phyloP scores from a whole-genome alignment of 1,139 yeast species.

The Pneumocystis oryctolagi region DNA sequence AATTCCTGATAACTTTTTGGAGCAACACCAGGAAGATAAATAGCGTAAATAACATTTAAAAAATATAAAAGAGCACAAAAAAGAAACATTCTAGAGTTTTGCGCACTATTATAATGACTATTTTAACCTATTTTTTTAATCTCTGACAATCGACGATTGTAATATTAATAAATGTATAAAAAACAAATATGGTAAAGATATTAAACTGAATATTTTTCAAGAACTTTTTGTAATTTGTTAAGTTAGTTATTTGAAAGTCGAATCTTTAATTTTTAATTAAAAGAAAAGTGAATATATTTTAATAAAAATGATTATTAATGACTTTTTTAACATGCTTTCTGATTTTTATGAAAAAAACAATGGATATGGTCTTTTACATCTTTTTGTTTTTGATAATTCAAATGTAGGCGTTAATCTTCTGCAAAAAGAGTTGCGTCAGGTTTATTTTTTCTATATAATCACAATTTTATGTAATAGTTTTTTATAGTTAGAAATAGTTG shows the following conservation, averaged over 20 bases:
- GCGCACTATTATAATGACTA: not conserved
- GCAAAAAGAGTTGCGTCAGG: not conserved
- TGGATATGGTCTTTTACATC: not conserved
- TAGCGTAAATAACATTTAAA: not conserved
- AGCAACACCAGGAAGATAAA: slow-evolving; percentile 27
- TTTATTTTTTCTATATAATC: not conserved
- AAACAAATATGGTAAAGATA: too few relatives aligned
- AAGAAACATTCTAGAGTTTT: not conserved
- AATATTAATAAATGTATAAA: too few relatives aligned
- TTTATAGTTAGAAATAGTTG: not conserved
- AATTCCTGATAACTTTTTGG: slow-evolving; percentile 72
- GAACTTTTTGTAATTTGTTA: too few relatives aligned
- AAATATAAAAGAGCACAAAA: not conserved
- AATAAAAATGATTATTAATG: not conserved
- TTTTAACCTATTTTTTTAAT: not conserved
- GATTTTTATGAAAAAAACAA: not conserved
- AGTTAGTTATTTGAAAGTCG: not conserved
- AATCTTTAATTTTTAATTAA: not conserved
- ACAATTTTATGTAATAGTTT: not conserved
- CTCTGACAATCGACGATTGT: too few relatives aligned
- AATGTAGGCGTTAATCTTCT: not conserved
- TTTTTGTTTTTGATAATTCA: not conserved
- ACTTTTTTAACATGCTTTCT: not conserved
- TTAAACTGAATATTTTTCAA: too few relatives aligned
- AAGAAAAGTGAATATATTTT: not conserved